Conservation (phyloP, 1,284 basidiomycete genomes). For the Ganoderma multipileum region DNA sequence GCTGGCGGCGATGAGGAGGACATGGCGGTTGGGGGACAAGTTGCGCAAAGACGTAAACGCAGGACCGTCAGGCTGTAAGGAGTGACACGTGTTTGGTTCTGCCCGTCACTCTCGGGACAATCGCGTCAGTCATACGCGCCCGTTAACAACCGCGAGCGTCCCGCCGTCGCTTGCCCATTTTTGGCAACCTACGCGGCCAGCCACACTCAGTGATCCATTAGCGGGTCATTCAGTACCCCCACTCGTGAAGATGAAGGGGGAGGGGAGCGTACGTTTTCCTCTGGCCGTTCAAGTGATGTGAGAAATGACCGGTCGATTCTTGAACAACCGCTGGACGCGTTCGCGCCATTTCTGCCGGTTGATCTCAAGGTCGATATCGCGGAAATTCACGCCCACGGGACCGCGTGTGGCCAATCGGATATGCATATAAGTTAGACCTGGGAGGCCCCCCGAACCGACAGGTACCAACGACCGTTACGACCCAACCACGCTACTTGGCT, state of each 20-base stretch:
- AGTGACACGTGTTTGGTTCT: slow-evolving; percentile 18
- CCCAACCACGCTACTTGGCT: too few species aligned
- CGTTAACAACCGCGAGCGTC: background rate
- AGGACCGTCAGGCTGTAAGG: background rate
- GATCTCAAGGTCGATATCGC: too few species aligned
- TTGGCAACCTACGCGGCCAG: slow-evolving; percentile 5
- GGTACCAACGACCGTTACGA: too few species aligned
- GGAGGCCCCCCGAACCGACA: too few species aligned
- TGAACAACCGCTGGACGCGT: background rate
- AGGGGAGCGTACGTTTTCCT: too few species aligned
- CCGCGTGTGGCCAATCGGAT: too few species aligned
- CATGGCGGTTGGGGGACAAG: slow-evolving; percentile 19
- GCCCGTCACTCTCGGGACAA: background rate
- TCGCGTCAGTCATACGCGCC: slow-evolving; percentile 10
- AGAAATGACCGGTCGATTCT: background rate
- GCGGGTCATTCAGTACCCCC: too few species aligned
- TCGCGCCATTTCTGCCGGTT: background rate
- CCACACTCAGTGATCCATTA: too few species aligned
- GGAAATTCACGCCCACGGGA: too few species aligned
- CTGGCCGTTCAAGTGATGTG: background rate
- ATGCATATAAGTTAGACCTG: too few species aligned
- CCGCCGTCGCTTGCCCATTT: background rate
- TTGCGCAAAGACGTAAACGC: slow-evolving; percentile 26
- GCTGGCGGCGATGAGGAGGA: slow-evolving; percentile 15
- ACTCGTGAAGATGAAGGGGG: too few species aligned